phyloP scores from a whole-genome alignment of 805 yeast genomes.

The Wickerhamomyces chaumierensis region DNA sequence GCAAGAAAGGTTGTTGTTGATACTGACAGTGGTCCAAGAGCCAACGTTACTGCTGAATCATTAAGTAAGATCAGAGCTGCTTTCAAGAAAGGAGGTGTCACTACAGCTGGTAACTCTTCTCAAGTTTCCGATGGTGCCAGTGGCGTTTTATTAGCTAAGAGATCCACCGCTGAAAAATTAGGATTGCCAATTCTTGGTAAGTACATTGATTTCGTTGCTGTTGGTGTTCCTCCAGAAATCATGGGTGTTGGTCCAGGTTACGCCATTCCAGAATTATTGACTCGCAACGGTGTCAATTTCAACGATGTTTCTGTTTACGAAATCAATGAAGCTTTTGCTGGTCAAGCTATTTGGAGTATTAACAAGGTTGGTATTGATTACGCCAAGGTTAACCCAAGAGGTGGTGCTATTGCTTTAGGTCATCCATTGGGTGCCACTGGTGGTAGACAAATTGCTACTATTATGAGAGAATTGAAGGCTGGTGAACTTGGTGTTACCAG shows the following conservation, averaged over 20 bases:
- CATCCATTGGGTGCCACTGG: conserved; percentile 91
- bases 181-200: conserved; percentile 69
- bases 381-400: conserved; percentile 75
- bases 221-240: conserved; percentile 93
- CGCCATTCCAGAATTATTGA: conserved; percentile 80
- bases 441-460: conserved; percentile 86
- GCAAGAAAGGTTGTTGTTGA: conserved; percentile 32
- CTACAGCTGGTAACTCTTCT: conserved; percentile 95
- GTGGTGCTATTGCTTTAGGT: conserved; percentile 95
- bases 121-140: conserved; percentile 96
- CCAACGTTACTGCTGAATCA: conserved; percentile 70
- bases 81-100: conserved; percentile 65
- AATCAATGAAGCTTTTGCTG: conserved; percentile 95
- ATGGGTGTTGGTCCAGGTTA: conserved; percentile 98
- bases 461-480: conserved; percentile 64
- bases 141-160: conserved; percentile 72
- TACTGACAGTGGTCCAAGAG: conserved; percentile 85
- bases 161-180: conserved; percentile 70
- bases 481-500: conserved; percentile 87
- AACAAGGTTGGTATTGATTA: conserved; percentile 52
- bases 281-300: conserved; percentile 44
- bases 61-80: conserved; percentile 77
- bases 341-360: conserved; percentile 78
- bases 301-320: conserved; percentile 71
- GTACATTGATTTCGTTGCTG: conserved; percentile 66